phyloP scores from a whole-genome alignment of 257 asterid genomes.

The Solanum chilense region DNA sequence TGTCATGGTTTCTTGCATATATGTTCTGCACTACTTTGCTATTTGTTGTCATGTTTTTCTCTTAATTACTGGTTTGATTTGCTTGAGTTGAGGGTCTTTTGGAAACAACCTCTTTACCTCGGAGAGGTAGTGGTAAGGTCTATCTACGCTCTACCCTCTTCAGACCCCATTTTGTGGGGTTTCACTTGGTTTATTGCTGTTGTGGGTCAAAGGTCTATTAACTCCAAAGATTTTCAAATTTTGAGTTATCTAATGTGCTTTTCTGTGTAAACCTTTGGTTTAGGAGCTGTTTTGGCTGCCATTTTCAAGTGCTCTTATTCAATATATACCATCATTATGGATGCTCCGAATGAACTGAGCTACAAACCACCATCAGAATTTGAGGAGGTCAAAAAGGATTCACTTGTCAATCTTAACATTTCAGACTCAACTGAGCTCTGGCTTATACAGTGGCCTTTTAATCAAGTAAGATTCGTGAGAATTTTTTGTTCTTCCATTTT shows the following conservation, averaged over 20 bases:
- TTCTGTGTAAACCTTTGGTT: background rate
- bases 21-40: background rate
- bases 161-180: background rate
- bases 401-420: constrained; percentile 33
- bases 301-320: background rate
- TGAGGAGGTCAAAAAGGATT: constrained; percentile 36
- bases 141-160: background rate
- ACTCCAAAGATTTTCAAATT: background rate
- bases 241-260: background rate
- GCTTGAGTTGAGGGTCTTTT: background rate
- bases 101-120: background rate
- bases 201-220: background rate
- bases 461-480: constrained; percentile 23
- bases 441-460: constrained; percentile 64
- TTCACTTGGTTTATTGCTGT: background rate
- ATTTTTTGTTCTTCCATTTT: background rate
- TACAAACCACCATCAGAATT: constrained; percentile 47
- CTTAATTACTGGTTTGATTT: background rate
- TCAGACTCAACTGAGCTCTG: constrained; percentile 60
- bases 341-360: background rate
- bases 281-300: background rate
- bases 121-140: background rate
- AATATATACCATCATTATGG: background rate
- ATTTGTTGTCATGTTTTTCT: background rate
- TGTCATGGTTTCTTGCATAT: background rate